A percentile compares a stretch with the other conserved stretches of the same genome.
These are phyloP conservation scores for Arachnopeziza araneosa DNA, from an alignment of 2,329 filamentous ascomycete species.

Conservation along the genomic window DNA sequence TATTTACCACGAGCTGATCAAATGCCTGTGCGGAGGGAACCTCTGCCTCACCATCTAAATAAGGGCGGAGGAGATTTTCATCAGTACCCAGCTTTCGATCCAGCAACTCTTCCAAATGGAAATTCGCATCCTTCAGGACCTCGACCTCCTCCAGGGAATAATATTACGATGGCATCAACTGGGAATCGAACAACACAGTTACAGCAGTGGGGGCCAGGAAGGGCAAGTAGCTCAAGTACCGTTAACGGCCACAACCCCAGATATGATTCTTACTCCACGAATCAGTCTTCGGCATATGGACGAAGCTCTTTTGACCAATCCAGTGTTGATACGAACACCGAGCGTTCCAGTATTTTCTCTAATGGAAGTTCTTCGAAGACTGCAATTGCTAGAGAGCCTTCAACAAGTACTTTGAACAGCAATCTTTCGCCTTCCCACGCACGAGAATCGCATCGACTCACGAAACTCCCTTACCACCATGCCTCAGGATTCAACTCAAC, in stretches of 20 bases:
- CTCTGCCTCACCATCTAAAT: conserved; percentile 77
- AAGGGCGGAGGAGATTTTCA: conserved; percentile 75
- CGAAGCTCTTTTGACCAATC: conserved; percentile 56
- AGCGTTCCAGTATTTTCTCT: conserved; percentile 51
- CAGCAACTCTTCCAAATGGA: conserved; percentile 42
- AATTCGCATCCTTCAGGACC: conserved; percentile 55
- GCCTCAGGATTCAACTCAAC: conserved; percentile 19
- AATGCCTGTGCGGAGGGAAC: conserved; percentile 59
- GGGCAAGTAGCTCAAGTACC: conserved; percentile 49
- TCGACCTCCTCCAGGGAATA: conserved; percentile 53
- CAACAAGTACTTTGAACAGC: conserved; percentile 53
- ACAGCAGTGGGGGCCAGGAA: conserved; percentile 68
- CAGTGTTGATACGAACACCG: conserved; percentile 57
- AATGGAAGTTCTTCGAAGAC: conserved; percentile 46
- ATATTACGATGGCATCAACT: conserved; percentile 66
- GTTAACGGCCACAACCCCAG: conserved; percentile 50
- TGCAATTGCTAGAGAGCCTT: conserved; percentile 50
- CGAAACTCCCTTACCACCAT: conserved; percentile 41
- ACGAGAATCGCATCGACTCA: conserved; percentile 51
- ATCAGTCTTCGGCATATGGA: conserved; percentile 26
- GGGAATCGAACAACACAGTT: conserved; percentile 65
- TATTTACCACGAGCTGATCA: conserved; percentile 65
- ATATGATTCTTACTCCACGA: conserved; percentile 57
- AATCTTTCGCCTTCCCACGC: conserved; percentile 34
- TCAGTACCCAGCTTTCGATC: conserved; percentile 75